These are phyloP conservation scores for Saccharomycopsis hybrid DNA, from an alignment of 1,139 yeast species.

Conservation along the genomic window DNA sequence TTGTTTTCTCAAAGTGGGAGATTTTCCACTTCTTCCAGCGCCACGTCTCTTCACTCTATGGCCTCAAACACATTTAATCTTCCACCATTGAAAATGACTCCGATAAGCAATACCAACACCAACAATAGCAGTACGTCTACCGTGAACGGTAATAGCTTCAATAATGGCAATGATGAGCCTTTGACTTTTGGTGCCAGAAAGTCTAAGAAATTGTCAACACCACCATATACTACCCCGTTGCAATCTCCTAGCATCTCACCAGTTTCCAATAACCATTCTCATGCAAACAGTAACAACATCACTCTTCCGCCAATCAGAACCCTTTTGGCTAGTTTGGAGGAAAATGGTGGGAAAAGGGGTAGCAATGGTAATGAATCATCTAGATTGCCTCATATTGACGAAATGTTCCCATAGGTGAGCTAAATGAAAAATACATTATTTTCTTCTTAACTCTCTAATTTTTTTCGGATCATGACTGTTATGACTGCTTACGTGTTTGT, in stretches of 20 bases:
- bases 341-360: not conserved
- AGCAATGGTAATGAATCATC: not conserved
- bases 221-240: conserved; percentile 17
- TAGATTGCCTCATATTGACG: conserved; percentile 16
- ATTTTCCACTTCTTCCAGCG: conserved; percentile 9
- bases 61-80: conserved; percentile 3
- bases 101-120: not conserved
- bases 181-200: conserved; percentile 16
- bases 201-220: conserved; percentile 6
- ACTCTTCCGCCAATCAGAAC: conserved; percentile 18
- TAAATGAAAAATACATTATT: too few species aligned
- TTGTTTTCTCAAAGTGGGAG: conserved; percentile 11
- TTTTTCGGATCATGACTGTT: too few species aligned
- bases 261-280: conserved; percentile 1
- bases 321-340: conserved; percentile 17
- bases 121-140: not conserved
- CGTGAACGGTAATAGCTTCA: conserved; percentile 1
- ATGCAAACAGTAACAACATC: not conserved
- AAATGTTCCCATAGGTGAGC: too few species aligned
- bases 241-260: conserved; percentile 19
- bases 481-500: too few species aligned
- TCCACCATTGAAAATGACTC: conserved; percentile 16
- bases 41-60: conserved; percentile 15
- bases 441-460: too few species aligned
- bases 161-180: conserved; percentile 10